Base-by-base conservation (phyloP, 371 early-diverging fungal species). In the Rhizopus sp. region DNA sequence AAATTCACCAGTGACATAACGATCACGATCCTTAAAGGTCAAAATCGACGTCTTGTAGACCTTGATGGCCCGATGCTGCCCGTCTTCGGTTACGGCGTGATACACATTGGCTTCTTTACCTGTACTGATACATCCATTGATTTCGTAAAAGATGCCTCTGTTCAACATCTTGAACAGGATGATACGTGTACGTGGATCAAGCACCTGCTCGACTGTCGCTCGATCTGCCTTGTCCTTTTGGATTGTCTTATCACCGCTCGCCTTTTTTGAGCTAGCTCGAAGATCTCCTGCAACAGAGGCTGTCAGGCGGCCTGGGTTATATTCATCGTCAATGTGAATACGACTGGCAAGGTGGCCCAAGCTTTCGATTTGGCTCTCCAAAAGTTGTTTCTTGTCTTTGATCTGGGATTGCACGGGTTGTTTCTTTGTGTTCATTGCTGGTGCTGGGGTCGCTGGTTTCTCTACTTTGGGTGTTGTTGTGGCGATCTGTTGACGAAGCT, bases 21-120 rank as follows among this genome's bases (percentile, higher is more conserved):
- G 88, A 79, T 98, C 97, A 62, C 99, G 91, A 69, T 99, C 98
- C 77, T 99, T 99, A 81, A 99, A 99, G 0, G 88, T 86, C 70
- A 99, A 81, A 40, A 97, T 96, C 4, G 97, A 96, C n/a, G 99
- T 99, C 72, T 99, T 98, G 88, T 98, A 99, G 33, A 99, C 92
- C 69, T 99, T 99, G 66, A 99, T 92, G 5, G 97, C 99, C 8
- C 91, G 82, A 60, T 95, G 93, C 37, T 87, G 78, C 6, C 92
- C 92, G 16, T 77, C 70, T 61, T 93, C 93, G 5, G 96, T 93
- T 32, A 86, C 80, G 4, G 97, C 96, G 64, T 98, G 97, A 62
- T 98, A 98, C 17, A 98, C 98, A 65, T 97, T 98, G 63, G 98
- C 98, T 73, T 99, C 99, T 77, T 99, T 99, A 15, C 99, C 99